These are phyloP conservation scores for Yarrowia porcina DNA, from an alignment of 805 yeast species.

Conservation along the genomic window DNA sequence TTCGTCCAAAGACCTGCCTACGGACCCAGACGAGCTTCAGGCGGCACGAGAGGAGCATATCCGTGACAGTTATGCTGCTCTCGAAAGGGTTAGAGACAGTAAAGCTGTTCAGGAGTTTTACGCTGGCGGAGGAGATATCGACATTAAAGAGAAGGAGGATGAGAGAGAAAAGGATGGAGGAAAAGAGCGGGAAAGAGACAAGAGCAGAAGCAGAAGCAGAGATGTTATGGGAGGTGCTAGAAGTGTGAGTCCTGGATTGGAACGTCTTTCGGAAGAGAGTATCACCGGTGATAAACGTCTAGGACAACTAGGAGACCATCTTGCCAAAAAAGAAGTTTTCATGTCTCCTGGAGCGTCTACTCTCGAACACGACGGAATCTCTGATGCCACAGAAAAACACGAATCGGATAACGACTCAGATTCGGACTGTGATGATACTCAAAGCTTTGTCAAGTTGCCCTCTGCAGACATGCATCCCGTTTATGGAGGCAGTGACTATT, in stretches of 20 bases:
- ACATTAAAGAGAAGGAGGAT: not conserved
- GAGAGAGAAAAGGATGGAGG: not conserved
- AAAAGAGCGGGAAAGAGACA: not conserved
- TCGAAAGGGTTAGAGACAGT: not conserved
- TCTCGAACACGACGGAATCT: not conserved
- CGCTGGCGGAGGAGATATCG: not conserved
- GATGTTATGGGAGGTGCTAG: not conserved
- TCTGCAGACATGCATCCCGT: conserved; percentile 19
- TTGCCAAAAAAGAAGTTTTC: not conserved
- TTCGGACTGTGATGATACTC: not conserved
- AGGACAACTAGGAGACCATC: not conserved
- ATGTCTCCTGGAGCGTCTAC: conserved; percentile 4
- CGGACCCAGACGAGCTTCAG: not conserved
- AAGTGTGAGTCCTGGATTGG: not conserved
- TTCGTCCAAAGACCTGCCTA: not conserved
- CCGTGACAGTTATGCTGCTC: conserved; percentile 21
- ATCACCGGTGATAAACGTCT: not conserved
- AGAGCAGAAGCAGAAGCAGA: not conserved
- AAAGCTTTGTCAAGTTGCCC: conserved; percentile 13
- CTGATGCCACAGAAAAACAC: not conserved
- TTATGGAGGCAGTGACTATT: not conserved
- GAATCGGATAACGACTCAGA: not conserved
- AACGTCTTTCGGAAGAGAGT: not conserved
- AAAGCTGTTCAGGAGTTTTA: conserved; percentile 7
- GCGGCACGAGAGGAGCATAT: conserved; percentile 14